These are phyloP conservation scores for Tylopilus subfusipes DNA, from an alignment of 768 basidiomycete genomes.

Conservation along the genomic window DNA sequence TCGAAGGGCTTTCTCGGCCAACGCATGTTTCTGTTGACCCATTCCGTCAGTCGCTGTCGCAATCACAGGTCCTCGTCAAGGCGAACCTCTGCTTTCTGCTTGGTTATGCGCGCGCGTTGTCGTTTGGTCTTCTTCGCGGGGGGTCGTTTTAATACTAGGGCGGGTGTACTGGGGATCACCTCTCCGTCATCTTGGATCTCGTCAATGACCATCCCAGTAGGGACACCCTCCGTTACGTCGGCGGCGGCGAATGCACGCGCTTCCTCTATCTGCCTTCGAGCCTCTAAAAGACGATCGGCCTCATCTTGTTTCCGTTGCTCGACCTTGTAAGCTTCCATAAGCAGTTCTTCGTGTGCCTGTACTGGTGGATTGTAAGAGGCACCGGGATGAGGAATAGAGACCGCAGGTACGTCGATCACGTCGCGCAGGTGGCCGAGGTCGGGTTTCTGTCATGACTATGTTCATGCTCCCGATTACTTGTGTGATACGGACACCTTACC, in stretches of 20 bases:
- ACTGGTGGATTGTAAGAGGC: slow-evolving; percentile 87
- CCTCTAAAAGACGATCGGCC: slow-evolving; percentile 48
- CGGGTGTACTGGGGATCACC: slow-evolving; percentile 30
- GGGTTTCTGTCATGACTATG: slow-evolving; percentile 44
- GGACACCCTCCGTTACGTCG: slow-evolving; percentile 35
- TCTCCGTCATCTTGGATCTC: slow-evolving; percentile 40
- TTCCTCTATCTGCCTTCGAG: slow-evolving; percentile 53
- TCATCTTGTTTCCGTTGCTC: slow-evolving; percentile 59
- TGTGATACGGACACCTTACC: slow-evolving; percentile 34
- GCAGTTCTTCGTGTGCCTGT: slow-evolving; percentile 65
- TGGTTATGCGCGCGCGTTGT: slow-evolving; percentile 67
- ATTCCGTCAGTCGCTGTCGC: not conserved
- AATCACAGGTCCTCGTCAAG: not conserved
- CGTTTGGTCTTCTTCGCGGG: slow-evolving; percentile 54
- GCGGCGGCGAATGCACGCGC: slow-evolving; percentile 38
- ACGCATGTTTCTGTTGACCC: slow-evolving; percentile 52
- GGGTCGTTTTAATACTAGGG: slow-evolving; percentile 36
- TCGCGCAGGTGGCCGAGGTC: slow-evolving; percentile 43
- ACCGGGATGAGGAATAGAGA: slow-evolving; percentile 72
- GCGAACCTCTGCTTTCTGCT: slow-evolving; percentile 60
- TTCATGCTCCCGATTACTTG: not conserved
- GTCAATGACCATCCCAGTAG: slow-evolving; percentile 67
- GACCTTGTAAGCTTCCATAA: slow-evolving; percentile 60
- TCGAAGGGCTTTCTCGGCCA: slow-evolving; percentile 54
- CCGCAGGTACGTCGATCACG: slow-evolving; percentile 60